phyloP scores from a whole-genome alignment of 305 asterid species.

The Solanum hybrid region DNA sequence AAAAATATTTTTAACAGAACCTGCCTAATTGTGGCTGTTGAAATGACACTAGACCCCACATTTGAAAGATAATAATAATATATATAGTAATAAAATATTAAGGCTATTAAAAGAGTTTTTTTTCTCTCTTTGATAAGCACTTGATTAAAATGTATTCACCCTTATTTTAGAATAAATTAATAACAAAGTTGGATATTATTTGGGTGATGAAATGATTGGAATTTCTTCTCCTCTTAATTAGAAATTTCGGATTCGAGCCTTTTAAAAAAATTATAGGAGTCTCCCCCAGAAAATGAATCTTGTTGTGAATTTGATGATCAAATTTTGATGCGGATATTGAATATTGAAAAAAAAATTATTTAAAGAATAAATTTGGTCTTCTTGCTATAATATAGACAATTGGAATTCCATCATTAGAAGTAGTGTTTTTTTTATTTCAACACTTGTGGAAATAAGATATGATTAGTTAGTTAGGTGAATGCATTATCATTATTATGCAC shows the following conservation, averaged over 20 bases:
- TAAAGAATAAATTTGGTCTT: neutral
- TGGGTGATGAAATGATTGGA: neutral
- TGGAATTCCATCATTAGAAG: neutral
- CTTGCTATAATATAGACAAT: neutral
- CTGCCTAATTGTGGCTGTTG: neutral
- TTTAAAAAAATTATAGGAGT: too few species aligned
- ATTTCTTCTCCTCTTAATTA: accelerated
- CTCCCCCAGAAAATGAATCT: neutral
- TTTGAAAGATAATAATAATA: too few species aligned
- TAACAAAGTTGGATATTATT: neutral
- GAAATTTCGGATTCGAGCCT: accelerated
- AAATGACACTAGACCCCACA: neutral
- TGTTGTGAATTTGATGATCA: neutral
- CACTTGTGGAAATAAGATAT: neutral
- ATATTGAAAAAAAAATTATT: neutral
- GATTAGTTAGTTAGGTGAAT: neutral
- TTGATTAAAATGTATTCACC: neutral
- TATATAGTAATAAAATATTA: neutral
- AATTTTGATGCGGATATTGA: neutral
- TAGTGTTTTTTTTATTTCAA: neutral
- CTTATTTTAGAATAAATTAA: neutral
- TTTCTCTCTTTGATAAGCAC: neutral
- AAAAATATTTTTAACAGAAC: neutral
- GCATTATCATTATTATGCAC: neutral
- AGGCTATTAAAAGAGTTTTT: too few species aligned